Base-by-base conservation (phyloP, 2,329 filamentous ascomycete genomes). In the Aspergillus spinulosporus region DNA sequence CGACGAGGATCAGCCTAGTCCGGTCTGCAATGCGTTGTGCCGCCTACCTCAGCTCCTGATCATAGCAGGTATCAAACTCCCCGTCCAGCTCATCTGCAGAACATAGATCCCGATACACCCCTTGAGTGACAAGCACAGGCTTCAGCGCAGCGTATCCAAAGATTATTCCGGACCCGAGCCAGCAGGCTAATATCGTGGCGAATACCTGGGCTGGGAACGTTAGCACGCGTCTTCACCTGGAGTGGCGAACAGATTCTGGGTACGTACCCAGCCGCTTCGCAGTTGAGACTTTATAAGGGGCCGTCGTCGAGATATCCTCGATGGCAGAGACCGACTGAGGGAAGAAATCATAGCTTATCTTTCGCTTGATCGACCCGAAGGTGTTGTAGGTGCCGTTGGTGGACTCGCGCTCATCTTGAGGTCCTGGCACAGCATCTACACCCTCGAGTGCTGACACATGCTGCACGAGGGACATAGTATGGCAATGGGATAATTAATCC, bases 121-220 rank as follows among this genome's bases (percentile, higher is more conserved):
- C 86, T 69, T 92, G 87, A 9, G 79, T 74, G 59, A 92, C 88
- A 28, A 95, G 78, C 6, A 94, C 83, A 0, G 90, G 90, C 70
- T 94, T 95, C 63, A 95, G 79, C 9, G 90, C 90, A 12, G 90
- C 90, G 72, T 90, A 95, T 34, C 90, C 90, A 73, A 94, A 94
- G 14, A 94, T 85, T 40, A 92, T 79, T 1, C 90, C 92, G 3
- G 91, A 87, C 5, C 89, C 85, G 58, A 92, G 80, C 55, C 91
- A 82, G 71, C 89, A 92, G 66, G 87, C 88, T n/a, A 89, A 65
- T 1, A 89, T 82, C 2, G 85, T 88, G 42, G 83, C 78, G 4
- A 76, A 69, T 26, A 91, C 84, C 73, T 92, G 89, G 7, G 82
- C 73, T 72, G 7, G 50, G 4, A 8, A 8, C 6, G 40, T 67